phyloP scores from a whole-genome alignment of 305 asterid species.

The Solanum hybrid region DNA sequence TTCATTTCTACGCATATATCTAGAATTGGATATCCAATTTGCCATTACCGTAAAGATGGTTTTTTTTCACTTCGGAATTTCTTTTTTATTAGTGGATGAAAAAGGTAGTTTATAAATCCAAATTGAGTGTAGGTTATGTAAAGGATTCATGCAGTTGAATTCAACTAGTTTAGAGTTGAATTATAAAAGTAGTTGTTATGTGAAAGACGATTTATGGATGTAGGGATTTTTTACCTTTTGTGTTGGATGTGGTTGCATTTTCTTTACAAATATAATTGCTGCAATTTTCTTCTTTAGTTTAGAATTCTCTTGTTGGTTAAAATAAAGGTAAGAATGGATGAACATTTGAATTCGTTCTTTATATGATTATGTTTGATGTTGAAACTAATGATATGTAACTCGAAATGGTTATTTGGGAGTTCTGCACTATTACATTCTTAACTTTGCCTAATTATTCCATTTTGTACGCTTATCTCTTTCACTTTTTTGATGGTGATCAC shows the following conservation, averaged over 20 bases:
- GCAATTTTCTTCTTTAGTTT: not conserved
- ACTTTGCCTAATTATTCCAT: not conserved
- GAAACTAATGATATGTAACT: not conserved
- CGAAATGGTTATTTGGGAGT: not conserved
- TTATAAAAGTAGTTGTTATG: no score
- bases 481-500: constrained; percentile 25
- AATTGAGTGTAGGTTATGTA: not conserved
- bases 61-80: not conserved
- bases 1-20: not conserved
- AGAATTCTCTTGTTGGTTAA: not conserved
- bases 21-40: not conserved
- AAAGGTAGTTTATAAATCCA: not conserved
- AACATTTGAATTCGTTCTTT: not conserved
- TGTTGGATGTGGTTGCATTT: not conserved
- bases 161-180: no score
- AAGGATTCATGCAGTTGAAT: not conserved
- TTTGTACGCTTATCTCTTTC: not conserved
- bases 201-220: no score
- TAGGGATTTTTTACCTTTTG: not conserved
- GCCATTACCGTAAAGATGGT: no score
- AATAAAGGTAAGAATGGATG: not conserved
- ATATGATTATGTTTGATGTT: not conserved
- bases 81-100: not conserved
- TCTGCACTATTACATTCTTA: not conserved
- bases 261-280: not conserved